Evolutionary conservation across 108 stramenopile species (phyloP).

Genomic region (Fragilariopsis cylindrus): DNA sequence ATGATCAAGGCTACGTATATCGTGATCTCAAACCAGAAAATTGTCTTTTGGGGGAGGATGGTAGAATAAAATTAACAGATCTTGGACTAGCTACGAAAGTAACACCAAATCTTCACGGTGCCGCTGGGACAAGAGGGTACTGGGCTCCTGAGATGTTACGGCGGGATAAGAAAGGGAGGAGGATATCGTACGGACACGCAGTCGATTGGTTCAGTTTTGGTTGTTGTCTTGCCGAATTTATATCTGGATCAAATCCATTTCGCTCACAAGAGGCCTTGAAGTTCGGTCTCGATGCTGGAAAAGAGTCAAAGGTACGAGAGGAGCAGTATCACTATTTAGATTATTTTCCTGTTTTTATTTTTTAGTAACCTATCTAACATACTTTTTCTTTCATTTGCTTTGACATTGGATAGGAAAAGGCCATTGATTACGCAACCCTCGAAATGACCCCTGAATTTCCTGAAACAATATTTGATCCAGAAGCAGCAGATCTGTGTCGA

Average conservation of each 20-base stretch:
- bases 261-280: conserved; percentile 83
- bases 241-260: conserved; percentile 91
- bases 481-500: conserved; percentile 80
- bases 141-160: conserved; percentile 97
- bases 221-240: conserved; percentile 92
- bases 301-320: conserved; percentile 72
- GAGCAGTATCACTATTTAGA: not conserved
- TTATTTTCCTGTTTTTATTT: not conserved
- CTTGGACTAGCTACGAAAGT: conserved; percentile 90
- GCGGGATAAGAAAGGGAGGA: conserved; percentile 78
- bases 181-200: conserved; percentile 78
- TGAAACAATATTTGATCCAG: conserved; percentile 59
- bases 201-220: conserved; percentile 98
- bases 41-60: conserved; percentile 88
- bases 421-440: conserved; percentile 81
- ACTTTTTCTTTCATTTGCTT: not conserved
- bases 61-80: conserved; percentile 88
- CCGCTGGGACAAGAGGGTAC: conserved; percentile 90
- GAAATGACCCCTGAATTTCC: conserved; percentile 91
- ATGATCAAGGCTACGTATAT: conserved; percentile 88
- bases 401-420: conserved; percentile 59
- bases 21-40: conserved; percentile 97
- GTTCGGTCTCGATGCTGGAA: conserved; percentile 75
- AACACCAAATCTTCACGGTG: conserved; percentile 81
- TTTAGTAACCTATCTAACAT: not conserved